Conservation (phyloP, 2,329 filamentous ascomycete genomes). For the Aspergillus pseudoglaucus region DNA sequence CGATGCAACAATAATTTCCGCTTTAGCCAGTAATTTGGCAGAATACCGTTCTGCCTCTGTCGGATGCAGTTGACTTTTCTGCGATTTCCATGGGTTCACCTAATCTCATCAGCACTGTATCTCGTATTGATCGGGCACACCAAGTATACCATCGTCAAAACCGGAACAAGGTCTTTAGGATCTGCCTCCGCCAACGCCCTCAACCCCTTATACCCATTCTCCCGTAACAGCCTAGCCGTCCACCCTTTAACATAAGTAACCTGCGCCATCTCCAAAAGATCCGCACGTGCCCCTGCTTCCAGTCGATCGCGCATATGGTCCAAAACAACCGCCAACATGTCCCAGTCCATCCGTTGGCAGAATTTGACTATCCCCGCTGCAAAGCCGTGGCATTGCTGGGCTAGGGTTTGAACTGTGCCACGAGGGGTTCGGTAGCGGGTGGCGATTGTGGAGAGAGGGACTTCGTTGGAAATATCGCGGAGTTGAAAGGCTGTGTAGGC, state of each 20-base stretch:
- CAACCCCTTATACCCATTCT: conserved; percentile 66
- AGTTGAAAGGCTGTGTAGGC: conserved; percentile 72
- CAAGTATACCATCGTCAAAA: conserved; percentile 60
- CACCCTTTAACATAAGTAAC: conserved; percentile 71
- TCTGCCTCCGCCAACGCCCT: conserved; percentile 64
- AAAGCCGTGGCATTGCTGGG: conserved; percentile 71
- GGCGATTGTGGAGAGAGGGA: conserved; percentile 63
- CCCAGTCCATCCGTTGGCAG: conserved; percentile 71
- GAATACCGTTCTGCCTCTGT: conserved; percentile 55
- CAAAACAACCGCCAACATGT: conserved; percentile 62
- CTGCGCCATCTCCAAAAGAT: conserved; percentile 63
- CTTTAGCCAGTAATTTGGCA: conserved; percentile 60
- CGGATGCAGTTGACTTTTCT: conserved; percentile 46
- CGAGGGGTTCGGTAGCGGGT: conserved; percentile 64
- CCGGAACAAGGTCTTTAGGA: conserved; percentile 59
- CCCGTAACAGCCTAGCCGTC: conserved; percentile 67
- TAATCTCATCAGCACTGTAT: conserved; percentile 22
- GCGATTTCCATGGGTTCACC: conserved; percentile 60
- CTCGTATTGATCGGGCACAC: not conserved
- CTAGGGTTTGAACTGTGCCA: conserved; percentile 64
- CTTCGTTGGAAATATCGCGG: conserved; percentile 71
- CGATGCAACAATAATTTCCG: conserved; percentile 60
- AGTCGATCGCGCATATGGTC: conserved; percentile 71
- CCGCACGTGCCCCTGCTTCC: conserved; percentile 63
- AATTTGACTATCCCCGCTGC: conserved; percentile 75